Evolutionary conservation across 2,329 filamentous ascomycete genomes (phyloP).

Genomic region (Aspergillus carbonarius): DNA sequence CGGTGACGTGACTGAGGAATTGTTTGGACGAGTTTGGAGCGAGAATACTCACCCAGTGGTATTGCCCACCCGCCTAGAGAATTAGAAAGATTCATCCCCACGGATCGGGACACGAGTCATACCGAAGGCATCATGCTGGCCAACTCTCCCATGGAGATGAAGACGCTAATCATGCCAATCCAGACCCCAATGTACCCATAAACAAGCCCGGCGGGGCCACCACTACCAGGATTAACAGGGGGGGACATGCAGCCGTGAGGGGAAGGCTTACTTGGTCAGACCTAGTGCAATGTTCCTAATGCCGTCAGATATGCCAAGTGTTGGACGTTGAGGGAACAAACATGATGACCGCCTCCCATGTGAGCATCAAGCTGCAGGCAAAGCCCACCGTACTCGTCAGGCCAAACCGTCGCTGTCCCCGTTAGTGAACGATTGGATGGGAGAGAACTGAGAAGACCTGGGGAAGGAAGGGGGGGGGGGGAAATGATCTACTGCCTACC

Average conservation of each 20-base stretch:
- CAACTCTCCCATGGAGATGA: conserved; percentile 31
- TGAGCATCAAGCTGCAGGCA: conserved; percentile 39
- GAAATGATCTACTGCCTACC: background rate
- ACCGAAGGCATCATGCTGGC: conserved; percentile 26
- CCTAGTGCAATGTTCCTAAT: background rate
- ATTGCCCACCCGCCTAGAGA: conserved; percentile 35
- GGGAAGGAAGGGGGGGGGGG: background rate
- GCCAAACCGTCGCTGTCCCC: conserved; percentile 38
- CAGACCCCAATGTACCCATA: conserved; percentile 35
- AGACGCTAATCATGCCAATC: conserved; percentile 25
- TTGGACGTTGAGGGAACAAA: too few relatives aligned
- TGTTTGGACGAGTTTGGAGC: conserved; percentile 35
- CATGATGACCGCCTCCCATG: conserved; percentile 34
- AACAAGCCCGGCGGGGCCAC: conserved; percentile 31
- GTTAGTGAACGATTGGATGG: too few relatives aligned
- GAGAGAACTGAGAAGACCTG: background rate
- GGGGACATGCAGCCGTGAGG: too few relatives aligned
- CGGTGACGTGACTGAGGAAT: conserved; percentile 40
- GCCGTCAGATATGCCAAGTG: too few relatives aligned
- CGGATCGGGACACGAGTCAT: background rate
- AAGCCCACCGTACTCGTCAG: conserved; percentile 42
- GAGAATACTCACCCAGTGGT: conserved; percentile 43
- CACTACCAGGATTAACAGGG: conserved; percentile 17
- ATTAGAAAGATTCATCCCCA: background rate
- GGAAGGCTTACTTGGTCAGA: background rate